Base-by-base conservation (phyloP, 192 early-diverging fungal genomes). In the Linnemannia exigua region DNA sequence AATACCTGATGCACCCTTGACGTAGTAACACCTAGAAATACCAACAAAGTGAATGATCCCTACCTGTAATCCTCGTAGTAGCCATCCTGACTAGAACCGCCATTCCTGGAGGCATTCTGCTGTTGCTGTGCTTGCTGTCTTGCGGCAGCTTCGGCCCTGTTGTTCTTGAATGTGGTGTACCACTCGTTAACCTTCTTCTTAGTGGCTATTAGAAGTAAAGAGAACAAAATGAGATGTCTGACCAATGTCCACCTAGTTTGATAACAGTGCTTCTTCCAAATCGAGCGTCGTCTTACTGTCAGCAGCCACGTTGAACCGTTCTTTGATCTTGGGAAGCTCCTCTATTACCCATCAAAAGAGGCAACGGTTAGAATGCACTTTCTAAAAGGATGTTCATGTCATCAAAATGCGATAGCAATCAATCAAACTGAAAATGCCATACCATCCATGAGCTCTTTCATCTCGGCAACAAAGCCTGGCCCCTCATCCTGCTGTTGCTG, bases 121-220 rank as follows among this genome's bases (percentile, higher is more conserved):
- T 71, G 33, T 31, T 69, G 67, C 47, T 51, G 71, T 4, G 47
- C 66, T 14, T 36, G 38, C 19, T 78, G 74, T 75, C 72, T 78
- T 54, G 78, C 76, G 2, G 84, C 70, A 72, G 84, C 74, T 68
- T 79, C 84, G 20, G 79, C 76, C 33, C 77, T 80, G 31, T 67
- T 79, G 28, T 83, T 73, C 76, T 90, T 92, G 38, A 92, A 74
- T 36, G 88, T 85, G 68, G 90, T 90, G n/a, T 91, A 92, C 82
- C 89, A 90, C 70, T 91, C 90, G 36, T 87, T 79, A 6, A 90
- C 88, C 80, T 92, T 92, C 67, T 91, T 91, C 82, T 92, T 92
- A 73, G 92, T 90, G 46, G 89, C 91, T 92, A 76, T 16, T 75
- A 17, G 7, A 36, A 35, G 31, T 14, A 22, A 79, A 75, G 20